These are phyloP conservation scores for Lolium multiflorum DNA, from an alignment of 176 grass and related monocot species.

Conservation along the genomic window DNA sequence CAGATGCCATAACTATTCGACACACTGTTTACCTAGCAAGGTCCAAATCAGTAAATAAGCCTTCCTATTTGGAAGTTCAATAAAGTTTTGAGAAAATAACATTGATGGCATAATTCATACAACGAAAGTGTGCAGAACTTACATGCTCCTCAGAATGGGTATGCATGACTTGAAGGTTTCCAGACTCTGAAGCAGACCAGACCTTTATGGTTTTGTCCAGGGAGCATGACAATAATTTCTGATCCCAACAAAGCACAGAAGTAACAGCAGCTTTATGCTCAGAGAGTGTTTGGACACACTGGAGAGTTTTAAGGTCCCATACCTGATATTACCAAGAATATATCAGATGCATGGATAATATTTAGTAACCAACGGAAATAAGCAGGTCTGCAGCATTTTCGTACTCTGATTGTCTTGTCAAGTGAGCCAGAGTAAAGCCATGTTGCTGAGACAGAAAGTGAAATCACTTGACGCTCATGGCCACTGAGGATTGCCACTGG, in stretches of 20 bases:
- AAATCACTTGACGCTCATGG: slow-evolving; percentile 46
- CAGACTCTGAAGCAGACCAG: slow-evolving; percentile 55
- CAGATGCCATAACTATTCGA: not conserved
- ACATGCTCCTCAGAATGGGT: slow-evolving; percentile 64
- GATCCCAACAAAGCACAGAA: slow-evolving; percentile 64
- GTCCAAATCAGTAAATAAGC: too few relatives aligned
- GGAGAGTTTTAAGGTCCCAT: slow-evolving; percentile 58
- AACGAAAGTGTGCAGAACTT: slow-evolving; percentile 17
- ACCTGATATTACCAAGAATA: slow-evolving; percentile 46
- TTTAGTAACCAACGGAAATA: not conserved
- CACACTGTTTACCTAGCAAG: too few relatives aligned
- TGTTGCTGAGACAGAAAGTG: slow-evolving; percentile 36
- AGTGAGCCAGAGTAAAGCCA: slow-evolving; percentile 52
- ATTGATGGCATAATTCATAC: not conserved
- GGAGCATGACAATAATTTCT: slow-evolving; percentile 70
- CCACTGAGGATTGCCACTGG: slow-evolving; percentile 35
- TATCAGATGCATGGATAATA: slow-evolving; percentile 14
- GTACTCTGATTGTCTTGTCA: slow-evolving; percentile 50
- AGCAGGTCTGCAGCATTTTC: not conserved
- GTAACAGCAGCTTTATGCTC: slow-evolving; percentile 68
- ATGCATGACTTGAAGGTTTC: slow-evolving; percentile 52
- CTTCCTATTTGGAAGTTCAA: not conserved
- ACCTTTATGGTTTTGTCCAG: slow-evolving; percentile 63
- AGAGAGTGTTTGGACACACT: slow-evolving; percentile 61
- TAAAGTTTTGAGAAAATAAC: not conserved